Evolutionary conservation across 176 grass and related monocot species (phyloP).

Genomic region (Phragmites australis): DNA sequence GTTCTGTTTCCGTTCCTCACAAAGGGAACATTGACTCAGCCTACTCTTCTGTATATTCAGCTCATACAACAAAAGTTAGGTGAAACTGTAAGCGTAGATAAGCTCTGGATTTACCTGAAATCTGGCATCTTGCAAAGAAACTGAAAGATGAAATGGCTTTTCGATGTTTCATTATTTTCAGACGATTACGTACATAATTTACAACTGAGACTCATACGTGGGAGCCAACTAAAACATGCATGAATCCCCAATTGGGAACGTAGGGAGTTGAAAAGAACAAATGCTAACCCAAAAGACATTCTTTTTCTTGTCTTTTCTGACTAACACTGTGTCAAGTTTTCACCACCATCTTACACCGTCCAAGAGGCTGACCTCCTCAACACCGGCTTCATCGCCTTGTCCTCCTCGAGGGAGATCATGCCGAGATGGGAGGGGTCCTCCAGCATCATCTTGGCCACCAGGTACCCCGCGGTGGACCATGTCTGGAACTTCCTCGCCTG

Average conservation of each 20-base stretch:
- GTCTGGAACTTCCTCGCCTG: slow-evolving; percentile 96
- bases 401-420: slow-evolving; percentile 97
- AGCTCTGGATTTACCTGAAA: background rate
- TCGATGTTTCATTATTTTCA: slow-evolving; percentile 3
- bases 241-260: background rate
- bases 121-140: background rate
- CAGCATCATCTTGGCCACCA: slow-evolving; percentile 97
- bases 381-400: slow-evolving; percentile 71
- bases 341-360: slow-evolving; percentile 48
- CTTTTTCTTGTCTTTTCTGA: background rate
- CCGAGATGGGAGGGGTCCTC: slow-evolving; percentile 94
- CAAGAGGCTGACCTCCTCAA: slow-evolving; percentile 78
- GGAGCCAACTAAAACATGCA: background rate
- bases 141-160: background rate
- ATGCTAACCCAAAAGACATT: slow-evolving; percentile 16
- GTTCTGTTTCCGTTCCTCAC: too few relatives aligned
- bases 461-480: slow-evolving; percentile 85
- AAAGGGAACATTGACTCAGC: too few relatives aligned
- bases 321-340: slow-evolving; percentile 13
- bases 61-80: too few relatives aligned
- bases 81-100: too few relatives aligned
- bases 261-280: background rate
- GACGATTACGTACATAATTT: background rate
- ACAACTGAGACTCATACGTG: background rate
- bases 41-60: too few relatives aligned